Conservation (phyloP, 2,329 filamentous ascomycete genomes). For the Emericellopsis cladophorae region DNA sequence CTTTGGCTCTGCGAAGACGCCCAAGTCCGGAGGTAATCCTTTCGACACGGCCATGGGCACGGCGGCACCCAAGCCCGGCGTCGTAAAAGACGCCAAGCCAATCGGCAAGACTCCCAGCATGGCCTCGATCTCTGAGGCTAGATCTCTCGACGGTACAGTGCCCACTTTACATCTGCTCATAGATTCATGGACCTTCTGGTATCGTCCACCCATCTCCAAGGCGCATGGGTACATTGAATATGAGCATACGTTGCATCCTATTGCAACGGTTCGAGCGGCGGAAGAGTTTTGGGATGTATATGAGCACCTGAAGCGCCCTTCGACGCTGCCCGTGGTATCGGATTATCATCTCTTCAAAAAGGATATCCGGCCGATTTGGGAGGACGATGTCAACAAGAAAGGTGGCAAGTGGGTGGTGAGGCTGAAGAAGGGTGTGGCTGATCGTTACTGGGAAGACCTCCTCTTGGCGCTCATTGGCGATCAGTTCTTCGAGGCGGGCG, state of each 20-base stretch:
- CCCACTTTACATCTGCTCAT: conserved; percentile 46
- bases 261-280: conserved; percentile 68
- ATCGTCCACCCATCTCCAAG: conserved; percentile 90
- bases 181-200: conserved; percentile 94
- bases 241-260: conserved; percentile 85
- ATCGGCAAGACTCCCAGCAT: conserved; percentile 20
- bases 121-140: conserved; percentile 32
- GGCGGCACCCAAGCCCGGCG: conserved; percentile 16
- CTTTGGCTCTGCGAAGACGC: conserved; percentile 69
- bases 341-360: conserved; percentile 98
- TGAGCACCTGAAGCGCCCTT: conserved; percentile 79
- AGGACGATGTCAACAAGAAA: conserved; percentile 91
- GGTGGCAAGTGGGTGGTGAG: conserved; percentile 97
- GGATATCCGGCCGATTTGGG: conserved; percentile 93
- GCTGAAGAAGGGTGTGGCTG: conserved; percentile 92
- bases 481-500: conserved; percentile 82
- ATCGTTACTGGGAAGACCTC: conserved; percentile 94
- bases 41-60: conserved; percentile 61
- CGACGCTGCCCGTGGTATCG: conserved; percentile 75
- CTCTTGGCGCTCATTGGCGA: conserved; percentile 84
- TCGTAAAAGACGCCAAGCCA: conserved; percentile 18
- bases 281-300: conserved; percentile 92
- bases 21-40: conserved; percentile 70
- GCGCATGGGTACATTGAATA: conserved; percentile 81
- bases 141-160: conserved; percentile 10